Evolutionary conservation across 768 basidiomycete species (phyloP).

Genomic region (Podaxis sp.): DNA sequence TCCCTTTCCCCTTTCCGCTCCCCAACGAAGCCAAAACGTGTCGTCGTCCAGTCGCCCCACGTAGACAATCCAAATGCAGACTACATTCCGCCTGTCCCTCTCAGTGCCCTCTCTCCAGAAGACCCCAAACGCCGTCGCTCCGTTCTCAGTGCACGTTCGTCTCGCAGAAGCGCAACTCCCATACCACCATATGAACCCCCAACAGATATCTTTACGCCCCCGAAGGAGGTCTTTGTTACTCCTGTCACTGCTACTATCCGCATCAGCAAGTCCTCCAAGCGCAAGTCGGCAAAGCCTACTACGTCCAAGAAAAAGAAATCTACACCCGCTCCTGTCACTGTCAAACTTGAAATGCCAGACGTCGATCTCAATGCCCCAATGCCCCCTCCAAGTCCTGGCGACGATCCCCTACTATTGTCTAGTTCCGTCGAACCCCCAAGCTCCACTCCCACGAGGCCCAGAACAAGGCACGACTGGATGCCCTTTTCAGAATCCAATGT

Average conservation of each 20-base stretch:
- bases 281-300: conserved; percentile 7
- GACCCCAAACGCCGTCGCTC: conserved; percentile 5
- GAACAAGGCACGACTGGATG: not conserved
- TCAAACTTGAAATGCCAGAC: conserved; percentile 69
- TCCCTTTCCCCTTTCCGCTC: not conserved
- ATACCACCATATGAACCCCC: conserved; percentile 66
- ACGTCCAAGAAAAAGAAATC: conserved; percentile 15
- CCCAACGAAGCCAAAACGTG: conserved; percentile 22
- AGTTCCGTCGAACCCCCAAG: conserved; percentile 33
- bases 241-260: conserved; percentile 24
- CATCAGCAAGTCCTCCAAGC: conserved; percentile 12
- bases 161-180: conserved; percentile 51
- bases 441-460: conserved; percentile 21
- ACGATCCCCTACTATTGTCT: conserved; percentile 69
- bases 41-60: conserved; percentile 39
- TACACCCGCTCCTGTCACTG: conserved; percentile 20
- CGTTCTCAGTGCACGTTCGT: conserved; percentile 23
- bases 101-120: conserved; percentile 14
- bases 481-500: conserved; percentile 9
- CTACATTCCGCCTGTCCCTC: conserved; percentile 37
- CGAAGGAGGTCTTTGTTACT: conserved; percentile 54
- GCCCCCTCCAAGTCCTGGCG: conserved; percentile 71
- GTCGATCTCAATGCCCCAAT: conserved; percentile 56
- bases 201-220: conserved; percentile 66
- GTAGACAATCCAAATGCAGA: conserved; percentile 48